Base-by-base conservation (phyloP, 202 grass and related monocot genomes). In the Dendrocalamus latiflorus region DNA sequence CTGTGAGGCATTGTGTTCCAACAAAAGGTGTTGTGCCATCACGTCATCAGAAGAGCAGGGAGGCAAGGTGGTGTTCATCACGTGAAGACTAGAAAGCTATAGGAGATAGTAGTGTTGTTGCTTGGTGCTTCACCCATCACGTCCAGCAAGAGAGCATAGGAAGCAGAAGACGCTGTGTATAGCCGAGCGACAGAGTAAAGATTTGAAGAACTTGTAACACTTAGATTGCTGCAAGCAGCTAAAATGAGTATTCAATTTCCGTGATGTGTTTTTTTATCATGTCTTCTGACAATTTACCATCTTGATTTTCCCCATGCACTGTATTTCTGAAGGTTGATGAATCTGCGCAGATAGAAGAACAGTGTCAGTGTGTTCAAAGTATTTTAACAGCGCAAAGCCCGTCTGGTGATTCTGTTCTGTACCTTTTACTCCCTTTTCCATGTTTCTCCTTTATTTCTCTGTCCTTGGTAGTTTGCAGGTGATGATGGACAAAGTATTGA, bases 401-500 rank as follows among this genome's bases (percentile, higher is more conserved):
- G 20, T 80, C n/a, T 78, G 37, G 6, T 71, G 38, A 65, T 51
- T 38, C 37, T 69, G 65, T 39, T 89, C 21, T 77, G 9, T 43
- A 57, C 64, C 55, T 81, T 69, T 24, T 76, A 4, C 17, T 65
- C n/a, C 51, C 6, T 4, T 21, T 71, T 41, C 5, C 20, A 2
- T 70, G 36, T 70, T 81, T 61, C 1, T 5, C 16, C 43, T 62
- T 49, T 36, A 60, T 72, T 67, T n/a, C 8, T 65, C 45, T 65
- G 10, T 34, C 16, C 48, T 36, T 50, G 64, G 21, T 88, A 79
- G 51, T 80, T 75, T 83, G 43, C 43, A 97, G 90, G 82, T 82
- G 86, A 94, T n/a, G 92, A 98, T 90, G 75, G 72, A 67, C 90
- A 80, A 79, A 84, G 54, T 89, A 92, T 86, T 70, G 92, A 94